Evolutionary conservation across 441 rosid genomes (phyloP), one percentile per base, ranked within the genome.

Genomic region (Pelargonium fulgidum): DNA sequence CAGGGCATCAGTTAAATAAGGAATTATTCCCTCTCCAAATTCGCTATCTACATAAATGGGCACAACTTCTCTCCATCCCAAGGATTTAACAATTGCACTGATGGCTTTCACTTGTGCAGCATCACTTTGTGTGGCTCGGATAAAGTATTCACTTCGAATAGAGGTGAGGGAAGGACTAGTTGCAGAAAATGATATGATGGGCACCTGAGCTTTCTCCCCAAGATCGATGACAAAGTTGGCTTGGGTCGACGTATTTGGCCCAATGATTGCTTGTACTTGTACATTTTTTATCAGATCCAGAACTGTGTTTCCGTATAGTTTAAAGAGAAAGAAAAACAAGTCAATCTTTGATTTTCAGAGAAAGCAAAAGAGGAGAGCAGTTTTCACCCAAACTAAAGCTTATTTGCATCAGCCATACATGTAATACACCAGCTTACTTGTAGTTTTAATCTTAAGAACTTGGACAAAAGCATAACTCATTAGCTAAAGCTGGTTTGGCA

Each of bases 141-240:
- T 71, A 68, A 89, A 89, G 77, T 79, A 89, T 1, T 87, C 78
- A 68, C 78, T 82, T 13, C 76, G 67, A 3, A 64, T 47, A 6
- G 87, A 80, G 50, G 72, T 36, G 1, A 84, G 85, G 26, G 75
- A 76, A 13, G 90, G 85, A 70, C 85, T 86, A 6, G 90, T 74
- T 8, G 89, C 93, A 0, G 93, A 81, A 65, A 79, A 89, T 2
- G 97, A 82, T n/a, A 91, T 36, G 56, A 91, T 33, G 13, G 95
- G 93, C 9, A 89, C 91, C 0, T 62, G 79, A 20, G 89, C 70
- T 72, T 85, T 81, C 48, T 76, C 50, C 26, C 88, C 82, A 0
- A 89, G 79, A 6, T 77, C 63, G 19, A 77, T 82, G 5, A 88
- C 20, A 63, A 90, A 86, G 64, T 70, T 69, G 13, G 92, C 83